Evolutionary conservation across 2,329 filamentous ascomycete species (phyloP).

Genomic region (Neocatenulostroma microsporum): DNA sequence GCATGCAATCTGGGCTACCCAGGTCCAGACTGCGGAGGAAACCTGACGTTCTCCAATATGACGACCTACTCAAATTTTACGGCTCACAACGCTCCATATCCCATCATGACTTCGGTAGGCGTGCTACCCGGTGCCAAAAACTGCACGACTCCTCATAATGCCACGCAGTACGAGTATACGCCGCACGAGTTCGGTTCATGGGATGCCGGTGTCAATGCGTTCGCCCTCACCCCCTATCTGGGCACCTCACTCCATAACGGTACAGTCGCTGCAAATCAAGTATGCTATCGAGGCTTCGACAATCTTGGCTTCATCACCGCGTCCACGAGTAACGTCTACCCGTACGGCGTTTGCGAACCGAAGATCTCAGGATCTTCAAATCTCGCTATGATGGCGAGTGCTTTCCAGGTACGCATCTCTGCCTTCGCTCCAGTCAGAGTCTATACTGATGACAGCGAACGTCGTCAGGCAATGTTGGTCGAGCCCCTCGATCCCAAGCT

Average conservation of each 20-base stretch:
- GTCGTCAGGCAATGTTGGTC: no score
- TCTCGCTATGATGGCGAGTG: background rate
- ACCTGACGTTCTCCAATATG: slow-evolving; percentile 24
- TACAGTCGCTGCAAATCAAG: slow-evolving; percentile 30
- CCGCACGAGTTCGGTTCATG: slow-evolving; percentile 59
- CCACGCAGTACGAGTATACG: slow-evolving; percentile 55
- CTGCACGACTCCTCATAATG: slow-evolving; percentile 37
- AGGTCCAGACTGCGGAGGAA: slow-evolving; percentile 26
- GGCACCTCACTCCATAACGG: slow-evolving; percentile 51
- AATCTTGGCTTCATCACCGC: slow-evolving; percentile 39
- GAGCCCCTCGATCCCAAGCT: no score
- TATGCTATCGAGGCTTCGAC: slow-evolving; percentile 42
- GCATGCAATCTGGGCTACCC: slow-evolving; percentile 29
- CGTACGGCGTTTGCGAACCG: no score
- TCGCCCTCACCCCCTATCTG: slow-evolving; percentile 51
- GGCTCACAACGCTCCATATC: slow-evolving; percentile 30
- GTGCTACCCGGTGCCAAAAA: slow-evolving; percentile 25
- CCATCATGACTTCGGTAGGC: slow-evolving; percentile 35
- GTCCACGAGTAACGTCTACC: slow-evolving; percentile 36
- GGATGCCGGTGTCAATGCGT: slow-evolving; percentile 52
- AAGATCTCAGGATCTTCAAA: slow-evolving; percentile 22
- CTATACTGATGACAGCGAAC: no score
- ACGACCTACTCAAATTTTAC: slow-evolving; percentile 30
- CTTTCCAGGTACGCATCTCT: background rate
- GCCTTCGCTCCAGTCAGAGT: no score